Base-by-base conservation (phyloP, 352 stramenopile genomes). In the Pythium biforme region DNA sequence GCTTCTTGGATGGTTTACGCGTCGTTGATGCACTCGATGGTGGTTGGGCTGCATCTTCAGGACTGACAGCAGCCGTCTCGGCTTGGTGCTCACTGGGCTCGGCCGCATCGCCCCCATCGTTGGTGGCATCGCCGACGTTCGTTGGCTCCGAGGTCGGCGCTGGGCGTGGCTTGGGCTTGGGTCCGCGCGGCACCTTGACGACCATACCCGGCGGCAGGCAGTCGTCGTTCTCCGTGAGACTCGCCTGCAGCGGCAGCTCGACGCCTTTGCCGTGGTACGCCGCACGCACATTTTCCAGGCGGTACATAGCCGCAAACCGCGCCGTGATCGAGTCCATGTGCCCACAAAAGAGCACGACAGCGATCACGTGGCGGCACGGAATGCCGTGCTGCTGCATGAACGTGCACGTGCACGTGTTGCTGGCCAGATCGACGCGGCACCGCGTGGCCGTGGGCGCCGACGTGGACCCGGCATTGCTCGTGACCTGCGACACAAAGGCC, bases 381-480 rank as follows among this genome's bases (percentile, higher is more conserved):
- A 86, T 83, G 11, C 68, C 72, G 57, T 74, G 73, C 55, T 88
- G 76, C 40, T 79, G 65, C 59, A 86, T 84, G 66, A 86, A 88
- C 20, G 66, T 47, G 55, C 79, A 88, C 17, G 75, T 72, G 55
- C 76, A 88, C 49, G 73, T 73, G 39, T 70, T 81, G 26, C 68
- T 34, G 27, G 68, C 55, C 23, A 88, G 62, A 45, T 88, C 79
- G 4, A 86, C 73, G 12, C 76, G 66, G 41, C 46, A 56, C 5
- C 64, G 64, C 3, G 45, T 47, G 54, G 53, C 34, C 9, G 48
- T 52, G 4, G 56, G 27, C 26, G 27, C 33, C 5, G 74, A 26
- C 68, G 72, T 15, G 66, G 73, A 41, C 51, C 45, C 34, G 40
- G 73, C 12, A 43, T 61, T 56, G 72, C 73, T 75, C 46, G 76